Base-by-base conservation (phyloP, 441 rosid species). In the Gossypium schwendimanii region DNA sequence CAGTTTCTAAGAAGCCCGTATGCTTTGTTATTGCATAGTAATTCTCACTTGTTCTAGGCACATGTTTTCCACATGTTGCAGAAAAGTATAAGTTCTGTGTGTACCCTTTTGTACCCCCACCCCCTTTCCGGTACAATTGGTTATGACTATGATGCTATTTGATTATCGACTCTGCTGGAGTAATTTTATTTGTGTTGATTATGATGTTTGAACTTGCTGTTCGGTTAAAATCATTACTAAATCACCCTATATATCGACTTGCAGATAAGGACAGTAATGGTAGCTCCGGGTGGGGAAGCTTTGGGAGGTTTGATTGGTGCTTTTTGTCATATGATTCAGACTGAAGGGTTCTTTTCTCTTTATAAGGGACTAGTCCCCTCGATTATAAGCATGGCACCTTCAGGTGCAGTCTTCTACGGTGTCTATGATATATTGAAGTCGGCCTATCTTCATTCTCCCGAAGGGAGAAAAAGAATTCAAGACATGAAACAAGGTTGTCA, bases 231-330 rank as follows among this genome's bases (percentile, higher is more conserved):
- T 36, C 6, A 66, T 49, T 2, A 3, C 10, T 68, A 8, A 28
- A 15, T 15, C 62, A 49, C 28, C 2, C 17, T 11, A 9, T 39
- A 31, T 20, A 71, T 75, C 23, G 36, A 72, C 58, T 71, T 82
- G 75, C 80, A 93, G 98, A 84, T 88, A 78, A 82, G 98, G 81
- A 91, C 96, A 6, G 88, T 84, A 73, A 88, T 93, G 90, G 83
- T 93, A 24, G 98, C 97, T 44, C 94, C 94, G 0, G 98, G 98
- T 57, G 98, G 98, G 61, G 98, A 91, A 77, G 93, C 90, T 21
- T 78, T 89, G 78, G 97, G 97, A 72, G 97, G 98, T 63, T 79
- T 91, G 24, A 79, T 89, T 53, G 96, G 96, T 69, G 84, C 90
- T 61, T 93, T 91, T 65, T 82, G 80, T 62, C 92, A 93, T 77